A percentile compares a stretch with the other conserved stretches of the same genome.
Evolutionary conservation across 345 rosid genomes (phyloP).

Genomic region (Brassica rapa): DNA sequence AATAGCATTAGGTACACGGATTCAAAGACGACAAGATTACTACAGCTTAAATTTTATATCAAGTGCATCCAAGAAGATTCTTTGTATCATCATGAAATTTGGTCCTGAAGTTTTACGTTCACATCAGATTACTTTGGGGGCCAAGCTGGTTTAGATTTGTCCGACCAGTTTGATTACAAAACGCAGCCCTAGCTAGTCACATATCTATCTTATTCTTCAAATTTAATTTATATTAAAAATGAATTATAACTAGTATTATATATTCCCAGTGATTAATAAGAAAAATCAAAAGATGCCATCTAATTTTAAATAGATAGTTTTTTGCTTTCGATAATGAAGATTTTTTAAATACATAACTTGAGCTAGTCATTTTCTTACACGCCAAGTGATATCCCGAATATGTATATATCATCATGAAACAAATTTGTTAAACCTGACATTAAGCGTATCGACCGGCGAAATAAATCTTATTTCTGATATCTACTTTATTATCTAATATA

Average conservation of each 20-base stretch:
- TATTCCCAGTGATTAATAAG: slow-evolving; percentile 22
- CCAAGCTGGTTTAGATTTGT: slow-evolving; percentile 17
- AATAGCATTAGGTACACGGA: slow-evolving; percentile 12
- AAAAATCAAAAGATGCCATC: slow-evolving; percentile 33
- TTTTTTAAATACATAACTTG: background rate
- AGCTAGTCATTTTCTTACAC: slow-evolving; percentile 11
- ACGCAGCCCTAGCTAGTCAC: slow-evolving; percentile 28
- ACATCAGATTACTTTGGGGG: slow-evolving; percentile 13
- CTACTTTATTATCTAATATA: background rate
- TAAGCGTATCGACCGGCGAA: slow-evolving; percentile 12
- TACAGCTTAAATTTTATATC: slow-evolving; percentile 9
- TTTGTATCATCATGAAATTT: slow-evolving; percentile 23
- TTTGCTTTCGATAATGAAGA: background rate
- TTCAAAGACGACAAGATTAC: slow-evolving; percentile 24
- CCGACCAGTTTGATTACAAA: slow-evolving; percentile 23
- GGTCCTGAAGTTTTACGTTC: slow-evolving; percentile 27
- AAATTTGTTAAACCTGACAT: slow-evolving; percentile 2
- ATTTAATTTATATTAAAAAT: slow-evolving; percentile 3
- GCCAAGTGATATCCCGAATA: background rate
- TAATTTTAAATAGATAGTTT: background rate
- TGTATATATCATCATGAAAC: background rate
- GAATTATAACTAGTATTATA: slow-evolving; percentile 7
- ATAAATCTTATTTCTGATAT: background rate
- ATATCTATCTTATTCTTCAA: slow-evolving; percentile 32
- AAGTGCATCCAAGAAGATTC: slow-evolving; percentile 26